phyloP scores from a whole-genome alignment of 768 basidiomycete genomes.

The Suillus tomentosus region DNA sequence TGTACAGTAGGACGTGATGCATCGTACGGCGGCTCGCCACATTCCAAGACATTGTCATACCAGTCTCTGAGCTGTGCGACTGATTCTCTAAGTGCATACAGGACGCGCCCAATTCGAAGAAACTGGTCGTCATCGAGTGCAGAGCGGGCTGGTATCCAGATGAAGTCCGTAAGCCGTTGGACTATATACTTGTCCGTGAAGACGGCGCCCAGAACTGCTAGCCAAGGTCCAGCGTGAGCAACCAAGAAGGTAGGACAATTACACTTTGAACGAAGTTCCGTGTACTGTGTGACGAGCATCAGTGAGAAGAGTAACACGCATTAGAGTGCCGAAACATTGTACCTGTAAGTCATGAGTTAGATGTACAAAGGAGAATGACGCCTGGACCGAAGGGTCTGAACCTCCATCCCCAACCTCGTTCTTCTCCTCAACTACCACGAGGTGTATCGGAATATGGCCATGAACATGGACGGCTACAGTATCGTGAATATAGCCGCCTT shows the following conservation, averaged over 20 bases:
- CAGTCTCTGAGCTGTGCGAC: slow-evolving; percentile 18
- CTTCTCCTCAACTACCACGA: slow-evolving; percentile 27
- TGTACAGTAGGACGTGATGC: not conserved
- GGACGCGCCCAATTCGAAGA: slow-evolving; percentile 19
- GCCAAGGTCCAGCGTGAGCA: slow-evolving; percentile 30
- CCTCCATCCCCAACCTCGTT: slow-evolving; percentile 30
- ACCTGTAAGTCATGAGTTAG: slow-evolving; percentile 7
- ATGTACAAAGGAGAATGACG: slow-evolving; percentile 23
- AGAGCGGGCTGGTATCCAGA: slow-evolving; percentile 28
- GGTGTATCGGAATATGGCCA: not conserved
- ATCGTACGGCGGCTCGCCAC: not conserved
- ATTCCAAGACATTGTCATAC: slow-evolving; percentile 18
- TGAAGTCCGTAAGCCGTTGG: slow-evolving; percentile 36
- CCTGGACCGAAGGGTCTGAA: slow-evolving; percentile 35
- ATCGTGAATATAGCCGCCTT: slow-evolving; percentile 12
- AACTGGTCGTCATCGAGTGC: slow-evolving; percentile 19
- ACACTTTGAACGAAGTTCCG: slow-evolving; percentile 15
- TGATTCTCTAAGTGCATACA: slow-evolving; percentile 26
- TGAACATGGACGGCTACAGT: not conserved
- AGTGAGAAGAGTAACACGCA: not conserved
- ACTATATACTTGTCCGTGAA: slow-evolving; percentile 30
- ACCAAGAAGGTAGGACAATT: slow-evolving; percentile 35
- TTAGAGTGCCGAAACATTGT: slow-evolving; percentile 6
- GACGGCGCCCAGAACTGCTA: slow-evolving; percentile 36
- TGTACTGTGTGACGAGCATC: slow-evolving; percentile 14